Percentiles rank a stretch among this genome's conserved stretches.
Conservation (phyloP, 2,329 filamentous ascomycete species). For the Penicillium italicum region DNA sequence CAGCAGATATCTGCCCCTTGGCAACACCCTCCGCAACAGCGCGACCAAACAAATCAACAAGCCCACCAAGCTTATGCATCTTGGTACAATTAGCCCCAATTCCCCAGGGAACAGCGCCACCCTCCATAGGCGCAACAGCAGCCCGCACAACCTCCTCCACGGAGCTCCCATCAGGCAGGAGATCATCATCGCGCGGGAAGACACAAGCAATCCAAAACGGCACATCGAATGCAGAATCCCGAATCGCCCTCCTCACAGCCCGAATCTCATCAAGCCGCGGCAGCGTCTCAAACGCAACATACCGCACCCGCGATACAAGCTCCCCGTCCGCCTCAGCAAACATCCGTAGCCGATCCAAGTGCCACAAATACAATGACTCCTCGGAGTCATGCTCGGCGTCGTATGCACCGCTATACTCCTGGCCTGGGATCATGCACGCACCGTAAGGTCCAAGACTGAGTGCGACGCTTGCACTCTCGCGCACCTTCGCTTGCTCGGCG, state of each 20-base stretch:
- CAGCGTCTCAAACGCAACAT: slow-evolving; percentile 64
- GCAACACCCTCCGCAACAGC: slow-evolving; percentile 7
- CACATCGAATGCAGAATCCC: slow-evolving; percentile 21
- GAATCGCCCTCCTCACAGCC: slow-evolving; percentile 46
- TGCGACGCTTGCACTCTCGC: slow-evolving; percentile 36
- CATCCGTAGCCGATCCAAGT: slow-evolving; percentile 51
- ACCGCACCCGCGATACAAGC: slow-evolving; percentile 42
- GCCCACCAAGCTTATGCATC: slow-evolving; percentile 29
- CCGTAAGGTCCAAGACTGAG: slow-evolving; percentile 65
- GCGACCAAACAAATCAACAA: slow-evolving; percentile 23
- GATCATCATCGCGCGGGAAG: slow-evolving; percentile 54
- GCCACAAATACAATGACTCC: slow-evolving; percentile 54
- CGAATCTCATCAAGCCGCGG: slow-evolving; percentile 60
- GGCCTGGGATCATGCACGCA: slow-evolving; percentile 59
- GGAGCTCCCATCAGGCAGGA: slow-evolving; percentile 55
- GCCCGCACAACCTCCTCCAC: slow-evolving; percentile 44
- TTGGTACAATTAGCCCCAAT: slow-evolving; percentile 65
- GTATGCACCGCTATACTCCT: slow-evolving; percentile 64
- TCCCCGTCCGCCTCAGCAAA: slow-evolving; percentile 45
- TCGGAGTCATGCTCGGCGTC: slow-evolving; percentile 48
- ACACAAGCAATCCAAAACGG: slow-evolving; percentile 63
- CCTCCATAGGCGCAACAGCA: slow-evolving; percentile 30
- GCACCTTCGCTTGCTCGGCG: slow-evolving; percentile 32
- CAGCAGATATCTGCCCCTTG: slow-evolving; percentile 5
- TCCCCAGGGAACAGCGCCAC: slow-evolving; percentile 51